Percentiles rank a stretch among this genome's conserved stretches.
Evolutionary conservation across 1,284 basidiomycete genomes (phyloP).

Genomic region (Cerrena zonata): DNA sequence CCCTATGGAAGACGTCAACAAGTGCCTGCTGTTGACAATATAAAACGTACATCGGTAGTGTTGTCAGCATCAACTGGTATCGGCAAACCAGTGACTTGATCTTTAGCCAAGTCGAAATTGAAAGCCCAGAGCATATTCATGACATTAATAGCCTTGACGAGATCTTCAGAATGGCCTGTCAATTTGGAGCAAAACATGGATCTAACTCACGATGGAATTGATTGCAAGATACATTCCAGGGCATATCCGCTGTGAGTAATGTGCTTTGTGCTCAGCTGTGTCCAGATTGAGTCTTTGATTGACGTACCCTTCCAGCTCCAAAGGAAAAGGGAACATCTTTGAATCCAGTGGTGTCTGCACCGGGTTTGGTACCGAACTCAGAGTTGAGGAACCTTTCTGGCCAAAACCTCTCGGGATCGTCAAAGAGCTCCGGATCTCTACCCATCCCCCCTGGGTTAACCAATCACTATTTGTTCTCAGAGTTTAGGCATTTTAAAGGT

Average conservation of each 20-base stretch:
- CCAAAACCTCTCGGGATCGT: constrained; percentile 1
- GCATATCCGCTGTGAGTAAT: constrained; percentile 16
- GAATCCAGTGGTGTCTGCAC: constrained; percentile 1
- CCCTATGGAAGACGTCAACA: neutral
- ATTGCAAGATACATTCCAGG: constrained; percentile 18
- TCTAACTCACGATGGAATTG: constrained; percentile 13
- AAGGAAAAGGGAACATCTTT: constrained; percentile 14
- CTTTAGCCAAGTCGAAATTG: constrained; percentile 5
- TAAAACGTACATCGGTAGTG: neutral
- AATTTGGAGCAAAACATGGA: neutral
- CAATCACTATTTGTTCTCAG: neutral
- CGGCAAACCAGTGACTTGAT: constrained; percentile 4
- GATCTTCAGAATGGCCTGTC: neutral
- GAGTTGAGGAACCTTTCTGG: constrained; percentile 16
- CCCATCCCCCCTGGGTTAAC: neutral
- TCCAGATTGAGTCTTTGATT: neutral
- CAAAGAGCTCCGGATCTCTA: constrained; percentile 4
- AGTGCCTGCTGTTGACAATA: neutral
- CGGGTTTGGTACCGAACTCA: constrained; percentile 13
- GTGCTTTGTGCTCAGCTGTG: neutral
- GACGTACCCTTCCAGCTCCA: constrained; percentile 16
- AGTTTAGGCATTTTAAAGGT: neutral
- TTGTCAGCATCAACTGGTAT: constrained; percentile 3
- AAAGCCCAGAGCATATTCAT: constrained; percentile 14
- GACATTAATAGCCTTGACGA: constrained; percentile 7